Conservation (phyloP, 768 basidiomycete genomes). For the Trametes meyenii region DNA sequence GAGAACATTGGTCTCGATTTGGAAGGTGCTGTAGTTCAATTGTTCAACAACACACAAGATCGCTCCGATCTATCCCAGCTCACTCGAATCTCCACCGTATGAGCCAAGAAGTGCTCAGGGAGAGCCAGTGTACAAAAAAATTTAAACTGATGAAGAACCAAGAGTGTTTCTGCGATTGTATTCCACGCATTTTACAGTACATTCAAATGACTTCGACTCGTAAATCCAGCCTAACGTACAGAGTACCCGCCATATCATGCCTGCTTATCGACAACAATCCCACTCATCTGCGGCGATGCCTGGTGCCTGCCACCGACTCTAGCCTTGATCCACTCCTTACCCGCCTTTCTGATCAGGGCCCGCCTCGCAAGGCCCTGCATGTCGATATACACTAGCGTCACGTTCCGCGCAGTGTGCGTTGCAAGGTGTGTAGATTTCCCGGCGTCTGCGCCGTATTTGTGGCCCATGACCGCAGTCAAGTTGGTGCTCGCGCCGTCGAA, state of each 20-base stretch:
- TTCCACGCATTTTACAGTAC: too few relatives aligned
- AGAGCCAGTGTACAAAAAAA: too few relatives aligned
- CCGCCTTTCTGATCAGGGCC: conserved; percentile 66
- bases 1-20: background rate
- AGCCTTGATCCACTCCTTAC: conserved; percentile 58
- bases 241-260: background rate
- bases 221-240: background rate
- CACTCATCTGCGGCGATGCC: conserved; percentile 12
- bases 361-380: conserved; percentile 70
- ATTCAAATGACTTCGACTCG: too few relatives aligned
- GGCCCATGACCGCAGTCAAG: conserved; percentile 50
- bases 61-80: too few relatives aligned
- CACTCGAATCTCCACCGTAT: too few relatives aligned
- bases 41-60: background rate
- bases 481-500: conserved; percentile 53
- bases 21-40: conserved; percentile 9
- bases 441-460: conserved; percentile 65
- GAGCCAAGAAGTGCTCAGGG: too few relatives aligned
- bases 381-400: conserved; percentile 78
- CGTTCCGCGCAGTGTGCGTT: conserved; percentile 69
- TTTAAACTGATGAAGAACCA: too few relatives aligned
- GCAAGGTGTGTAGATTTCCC: conserved; percentile 59
- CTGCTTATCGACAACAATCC: conserved; percentile 18
- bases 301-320: conserved; percentile 31
- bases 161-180: too few relatives aligned